These are phyloP conservation scores for Leptodontidium sp. DNA, from an alignment of 2,329 filamentous ascomycete genomes.

Conservation along the genomic window DNA sequence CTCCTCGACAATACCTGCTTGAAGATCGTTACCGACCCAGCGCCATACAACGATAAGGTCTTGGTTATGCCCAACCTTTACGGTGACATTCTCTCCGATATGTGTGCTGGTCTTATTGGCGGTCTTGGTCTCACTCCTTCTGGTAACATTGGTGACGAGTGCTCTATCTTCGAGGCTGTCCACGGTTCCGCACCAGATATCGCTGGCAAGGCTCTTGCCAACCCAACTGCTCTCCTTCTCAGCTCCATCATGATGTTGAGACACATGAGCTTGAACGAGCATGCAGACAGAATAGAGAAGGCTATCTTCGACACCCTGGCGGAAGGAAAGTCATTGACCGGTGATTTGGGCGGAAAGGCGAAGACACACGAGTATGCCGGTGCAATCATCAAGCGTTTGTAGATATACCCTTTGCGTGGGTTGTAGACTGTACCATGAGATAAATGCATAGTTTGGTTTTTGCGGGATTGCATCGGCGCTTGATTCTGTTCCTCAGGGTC, in stretches of 20 bases:
- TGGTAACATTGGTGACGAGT: constrained; percentile 98
- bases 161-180: constrained; percentile 99
- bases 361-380: constrained; percentile 95
- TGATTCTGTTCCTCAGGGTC: not conserved
- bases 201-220: constrained; percentile 93
- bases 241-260: constrained; percentile 99
- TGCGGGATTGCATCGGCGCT: constrained; percentile 13
- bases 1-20: constrained; percentile 99
- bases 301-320: constrained; percentile 95
- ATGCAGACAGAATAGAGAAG: constrained; percentile 89
- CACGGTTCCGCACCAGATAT: constrained; percentile 98
- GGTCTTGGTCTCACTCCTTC: constrained; percentile 97
- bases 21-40: constrained; percentile 96
- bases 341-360: constrained; percentile 93
- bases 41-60: constrained; percentile 98
- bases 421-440: constrained; percentile 46
- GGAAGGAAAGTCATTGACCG: constrained; percentile 95
- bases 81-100: constrained; percentile 98
- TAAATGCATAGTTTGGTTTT: constrained; percentile 36
- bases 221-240: constrained; percentile 95
- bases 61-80: constrained; percentile 98
- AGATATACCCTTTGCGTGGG: constrained; percentile 44
- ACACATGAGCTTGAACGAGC: constrained; percentile 90
- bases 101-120: constrained; percentile 98
- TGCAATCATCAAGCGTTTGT: constrained; percentile 76